A percentile compares a stretch with the other conserved stretches of the same genome.
These are phyloP conservation scores for Beta vulgaris DNA, from an alignment of 148 eudicot genomes.

Conservation along the genomic window DNA sequence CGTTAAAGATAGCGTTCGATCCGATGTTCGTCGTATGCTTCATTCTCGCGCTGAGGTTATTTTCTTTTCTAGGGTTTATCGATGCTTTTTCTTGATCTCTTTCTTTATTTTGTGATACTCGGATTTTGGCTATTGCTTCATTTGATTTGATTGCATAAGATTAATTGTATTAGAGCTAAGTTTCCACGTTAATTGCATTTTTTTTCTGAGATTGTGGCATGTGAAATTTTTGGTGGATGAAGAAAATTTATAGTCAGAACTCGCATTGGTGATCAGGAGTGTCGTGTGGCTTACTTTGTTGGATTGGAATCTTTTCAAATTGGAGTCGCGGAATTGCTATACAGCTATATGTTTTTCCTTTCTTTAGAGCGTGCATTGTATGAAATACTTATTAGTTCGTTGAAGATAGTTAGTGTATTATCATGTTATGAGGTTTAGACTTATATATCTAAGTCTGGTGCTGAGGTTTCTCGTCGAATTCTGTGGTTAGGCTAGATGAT, in stretches of 20 bases:
- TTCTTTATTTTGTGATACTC: neutral
- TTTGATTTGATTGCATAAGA: neutral
- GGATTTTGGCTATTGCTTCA: neutral
- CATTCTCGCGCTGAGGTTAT: constrained; percentile 92
- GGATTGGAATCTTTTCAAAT: neutral
- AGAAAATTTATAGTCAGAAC: neutral
- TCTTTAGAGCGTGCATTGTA: too few species aligned
- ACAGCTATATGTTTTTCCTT: too few species aligned
- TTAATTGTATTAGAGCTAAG: neutral
- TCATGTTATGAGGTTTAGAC: neutral
- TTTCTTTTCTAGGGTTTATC: constrained; percentile 18
- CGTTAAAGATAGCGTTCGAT: constrained; percentile 70
- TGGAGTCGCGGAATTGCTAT: too few species aligned
- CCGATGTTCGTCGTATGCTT: constrained; percentile 82
- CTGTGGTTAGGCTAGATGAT: neutral
- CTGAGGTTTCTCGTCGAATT: neutral
- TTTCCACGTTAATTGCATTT: neutral
- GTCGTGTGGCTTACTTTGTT: neutral
- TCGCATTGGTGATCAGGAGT: neutral
- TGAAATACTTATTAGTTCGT: neutral
- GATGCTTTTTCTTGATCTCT: neutral
- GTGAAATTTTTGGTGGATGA: neutral
- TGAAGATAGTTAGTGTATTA: too few species aligned
- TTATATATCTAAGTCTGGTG: neutral
- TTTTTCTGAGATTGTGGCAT: neutral